Evolutionary conservation across 441 rosid genomes (phyloP).

Genomic region (Jatropha multifida): DNA sequence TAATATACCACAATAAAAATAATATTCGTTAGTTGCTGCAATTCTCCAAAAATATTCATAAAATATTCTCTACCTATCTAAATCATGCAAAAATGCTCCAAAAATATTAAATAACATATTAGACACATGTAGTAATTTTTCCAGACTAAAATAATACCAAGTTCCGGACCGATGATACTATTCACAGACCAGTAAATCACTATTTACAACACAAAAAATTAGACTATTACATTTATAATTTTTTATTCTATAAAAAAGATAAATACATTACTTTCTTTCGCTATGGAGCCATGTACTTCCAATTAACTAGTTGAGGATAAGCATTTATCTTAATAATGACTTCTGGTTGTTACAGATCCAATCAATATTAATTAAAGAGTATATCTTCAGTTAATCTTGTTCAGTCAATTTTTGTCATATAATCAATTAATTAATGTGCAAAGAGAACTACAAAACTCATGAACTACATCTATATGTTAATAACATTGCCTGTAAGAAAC

Average conservation of each 20-base stretch:
- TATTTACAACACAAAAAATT: too few relatives aligned
- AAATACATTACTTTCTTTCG: background rate
- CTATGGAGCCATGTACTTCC: background rate
- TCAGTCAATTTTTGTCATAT: background rate
- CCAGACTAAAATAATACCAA: too few relatives aligned
- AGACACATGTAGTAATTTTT: too few relatives aligned
- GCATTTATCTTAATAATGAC: background rate
- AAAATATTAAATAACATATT: too few relatives aligned
- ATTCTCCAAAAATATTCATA: too few relatives aligned
- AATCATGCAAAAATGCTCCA: too few relatives aligned
- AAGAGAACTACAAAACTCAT: background rate
- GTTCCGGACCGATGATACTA: too few relatives aligned
- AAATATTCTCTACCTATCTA: too few relatives aligned
- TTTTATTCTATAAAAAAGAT: background rate
- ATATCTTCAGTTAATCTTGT: background rate
- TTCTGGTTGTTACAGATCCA: slow-evolving; percentile 5
- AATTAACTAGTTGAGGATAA: background rate
- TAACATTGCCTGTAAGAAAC: slow-evolving; percentile 40
- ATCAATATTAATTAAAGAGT: background rate
- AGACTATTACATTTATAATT: too few relatives aligned
- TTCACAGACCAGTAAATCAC: too few relatives aligned
- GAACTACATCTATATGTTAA: background rate
- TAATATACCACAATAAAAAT: too few relatives aligned
- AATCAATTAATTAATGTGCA: background rate
- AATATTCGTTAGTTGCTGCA: too few relatives aligned